phyloP scores from a whole-genome alignment of 257 asterid species.

The Avicennia marina region DNA sequence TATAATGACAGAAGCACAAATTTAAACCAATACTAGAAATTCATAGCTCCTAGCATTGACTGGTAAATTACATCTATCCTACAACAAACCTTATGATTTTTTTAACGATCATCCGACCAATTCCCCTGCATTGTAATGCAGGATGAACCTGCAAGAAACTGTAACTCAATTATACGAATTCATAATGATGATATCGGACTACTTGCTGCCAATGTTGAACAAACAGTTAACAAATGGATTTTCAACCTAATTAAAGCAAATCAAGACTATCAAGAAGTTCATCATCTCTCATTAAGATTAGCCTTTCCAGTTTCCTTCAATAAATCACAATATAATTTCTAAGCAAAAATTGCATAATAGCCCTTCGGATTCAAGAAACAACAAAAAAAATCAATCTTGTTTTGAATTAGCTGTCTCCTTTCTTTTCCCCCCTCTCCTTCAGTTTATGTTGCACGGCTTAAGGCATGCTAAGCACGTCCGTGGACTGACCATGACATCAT shows the following conservation, averaged over 20 bases:
- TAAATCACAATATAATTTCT: too few species aligned
- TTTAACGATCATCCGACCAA: constrained; percentile 68
- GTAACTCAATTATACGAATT: constrained; percentile 19
- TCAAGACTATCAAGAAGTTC: too few species aligned
- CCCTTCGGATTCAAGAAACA: too few species aligned
- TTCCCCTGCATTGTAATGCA: constrained; percentile 56
- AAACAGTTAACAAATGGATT: too few species aligned
- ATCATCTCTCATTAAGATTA: too few species aligned
- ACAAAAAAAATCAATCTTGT: too few species aligned
- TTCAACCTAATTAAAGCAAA: too few species aligned
- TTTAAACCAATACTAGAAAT: not conserved
- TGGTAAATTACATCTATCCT: not conserved
- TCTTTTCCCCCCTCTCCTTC: too few species aligned
- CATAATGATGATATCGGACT: not conserved
- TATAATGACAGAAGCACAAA: not conserved
- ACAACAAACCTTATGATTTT: constrained; percentile 57
- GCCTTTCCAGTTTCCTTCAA: too few species aligned
- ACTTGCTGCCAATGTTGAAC: constrained; percentile 3
- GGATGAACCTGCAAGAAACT: constrained; percentile 70
- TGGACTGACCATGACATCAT: constrained; percentile 80
- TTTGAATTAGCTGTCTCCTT: too few species aligned
- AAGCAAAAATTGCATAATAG: too few species aligned
- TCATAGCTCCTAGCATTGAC: not conserved
- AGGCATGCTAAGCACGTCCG: not conserved
- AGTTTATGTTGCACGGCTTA: not conserved